Evolutionary conservation across 2,329 filamentous ascomycete species (phyloP).

Genomic region (Elsinoe perseae): DNA sequence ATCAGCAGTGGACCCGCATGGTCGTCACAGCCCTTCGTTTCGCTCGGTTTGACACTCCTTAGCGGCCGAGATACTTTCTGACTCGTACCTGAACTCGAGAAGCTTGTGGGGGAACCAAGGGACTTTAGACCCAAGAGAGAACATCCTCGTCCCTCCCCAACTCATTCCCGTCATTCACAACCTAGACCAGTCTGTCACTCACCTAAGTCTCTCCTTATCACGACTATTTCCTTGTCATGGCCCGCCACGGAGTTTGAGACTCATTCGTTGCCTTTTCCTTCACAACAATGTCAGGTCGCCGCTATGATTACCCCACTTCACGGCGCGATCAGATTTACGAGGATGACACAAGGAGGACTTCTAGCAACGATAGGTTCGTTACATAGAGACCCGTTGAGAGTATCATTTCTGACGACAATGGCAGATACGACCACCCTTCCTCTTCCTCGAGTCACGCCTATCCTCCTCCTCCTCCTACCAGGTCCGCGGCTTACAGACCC

Average conservation of each 20-base stretch:
- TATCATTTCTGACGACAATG: neutral
- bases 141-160: slow-evolving; percentile 6
- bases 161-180: neutral
- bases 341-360: neutral
- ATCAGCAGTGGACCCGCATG: slow-evolving; percentile 3
- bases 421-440: neutral
- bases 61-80: slow-evolving; percentile 4
- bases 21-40: slow-evolving; percentile 5
- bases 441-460: neutral
- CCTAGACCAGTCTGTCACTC: neutral
- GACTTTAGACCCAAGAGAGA: neutral
- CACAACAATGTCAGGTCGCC: slow-evolving; percentile 13
- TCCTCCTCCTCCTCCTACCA: neutral
- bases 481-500: neutral
- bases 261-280: neutral
- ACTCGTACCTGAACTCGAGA: slow-evolving; percentile 7
- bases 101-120: slow-evolving; percentile 4
- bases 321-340: slow-evolving; percentile 10
- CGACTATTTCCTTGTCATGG: slow-evolving; percentile 2
- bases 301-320: slow-evolving; percentile 13
- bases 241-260: neutral
- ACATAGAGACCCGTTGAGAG: neutral
- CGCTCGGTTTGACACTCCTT: slow-evolving; percentile 8
- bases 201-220: slow-evolving; percentile 11
- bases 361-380: neutral